phyloP scores from a whole-genome alignment of 164 flowering plant species.

The Macadamia tetraphylla region DNA sequence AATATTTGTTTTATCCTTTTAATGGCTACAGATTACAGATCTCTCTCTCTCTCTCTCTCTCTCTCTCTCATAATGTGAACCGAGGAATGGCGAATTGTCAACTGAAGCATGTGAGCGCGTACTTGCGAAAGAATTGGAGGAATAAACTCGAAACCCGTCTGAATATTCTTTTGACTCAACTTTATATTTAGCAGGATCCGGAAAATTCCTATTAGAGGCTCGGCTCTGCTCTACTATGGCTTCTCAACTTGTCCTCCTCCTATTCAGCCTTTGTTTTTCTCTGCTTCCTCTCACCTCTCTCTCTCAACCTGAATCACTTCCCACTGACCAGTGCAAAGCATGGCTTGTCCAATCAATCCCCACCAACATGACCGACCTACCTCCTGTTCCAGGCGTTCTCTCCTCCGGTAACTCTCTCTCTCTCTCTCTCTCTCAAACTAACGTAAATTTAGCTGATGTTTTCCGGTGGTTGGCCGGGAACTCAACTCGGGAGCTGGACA shows the following conservation, averaged over 20 bases:
- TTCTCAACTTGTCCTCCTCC: background rate
- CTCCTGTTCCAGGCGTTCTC: conserved; percentile 69
- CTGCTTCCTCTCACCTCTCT: background rate
- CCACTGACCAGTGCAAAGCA: conserved; percentile 52
- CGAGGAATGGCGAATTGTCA: too few species aligned
- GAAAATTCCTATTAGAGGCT: too few species aligned
- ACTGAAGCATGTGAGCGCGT: too few species aligned
- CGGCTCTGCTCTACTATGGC: background rate
- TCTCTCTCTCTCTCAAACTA: background rate
- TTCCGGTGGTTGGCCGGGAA: conserved; percentile 84
- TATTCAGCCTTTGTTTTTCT: conserved; percentile 5
- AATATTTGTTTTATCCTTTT: too few species aligned
- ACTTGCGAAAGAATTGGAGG: too few species aligned
- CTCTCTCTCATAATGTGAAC: too few species aligned
- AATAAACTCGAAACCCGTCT: too few species aligned
- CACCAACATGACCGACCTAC: conserved; percentile 79
- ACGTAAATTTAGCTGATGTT: conserved; percentile 53
- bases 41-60: too few species aligned
- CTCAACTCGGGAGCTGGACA: conserved; percentile 54
- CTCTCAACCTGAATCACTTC: background rate
- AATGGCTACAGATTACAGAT: too few species aligned
- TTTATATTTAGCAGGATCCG: too few species aligned
- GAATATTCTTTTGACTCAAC: too few species aligned
- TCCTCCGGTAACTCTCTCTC: conserved; percentile 42
- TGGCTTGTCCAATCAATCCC: conserved; percentile 95